These are phyloP conservation scores for Verticillium tricorpus DNA, from an alignment of 2,329 filamentous ascomycete genomes.

Conservation along the genomic window DNA sequence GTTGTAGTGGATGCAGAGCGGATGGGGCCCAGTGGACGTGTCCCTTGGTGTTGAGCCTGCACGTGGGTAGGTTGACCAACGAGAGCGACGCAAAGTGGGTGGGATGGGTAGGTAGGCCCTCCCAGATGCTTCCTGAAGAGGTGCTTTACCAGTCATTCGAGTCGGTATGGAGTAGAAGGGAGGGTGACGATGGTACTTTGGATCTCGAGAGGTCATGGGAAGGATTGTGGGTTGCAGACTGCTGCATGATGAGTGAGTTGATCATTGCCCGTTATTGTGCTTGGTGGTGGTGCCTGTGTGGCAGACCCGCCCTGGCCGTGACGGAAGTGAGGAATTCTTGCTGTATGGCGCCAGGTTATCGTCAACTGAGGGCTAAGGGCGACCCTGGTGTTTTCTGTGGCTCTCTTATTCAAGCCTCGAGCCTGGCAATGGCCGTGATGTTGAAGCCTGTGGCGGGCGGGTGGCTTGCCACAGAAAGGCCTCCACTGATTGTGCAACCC, in stretches of 20 bases:
- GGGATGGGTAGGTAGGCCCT: not conserved
- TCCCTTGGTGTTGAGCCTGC: not conserved
- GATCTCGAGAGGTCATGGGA: not conserved
- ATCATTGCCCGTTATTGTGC: not conserved
- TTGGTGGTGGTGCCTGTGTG: not conserved
- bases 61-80: not conserved
- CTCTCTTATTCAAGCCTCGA: not conserved
- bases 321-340: not conserved
- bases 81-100: not conserved
- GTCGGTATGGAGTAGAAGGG: not conserved
- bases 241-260: not conserved
- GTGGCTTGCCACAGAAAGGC: not conserved
- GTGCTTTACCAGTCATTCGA: not conserved
- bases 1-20: not conserved
- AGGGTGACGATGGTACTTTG: not conserved
- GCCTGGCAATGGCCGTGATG: not conserved
- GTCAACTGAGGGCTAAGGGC: not conserved
- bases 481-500: not conserved
- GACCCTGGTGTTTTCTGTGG: not conserved
- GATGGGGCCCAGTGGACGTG: not conserved
- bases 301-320: not conserved
- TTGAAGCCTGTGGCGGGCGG: not conserved
- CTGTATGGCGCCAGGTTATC: not conserved
- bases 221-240: not conserved
- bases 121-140: not conserved